Conservation (phyloP, 139 green algal genomes). For the Dunaliella primolecta region DNA sequence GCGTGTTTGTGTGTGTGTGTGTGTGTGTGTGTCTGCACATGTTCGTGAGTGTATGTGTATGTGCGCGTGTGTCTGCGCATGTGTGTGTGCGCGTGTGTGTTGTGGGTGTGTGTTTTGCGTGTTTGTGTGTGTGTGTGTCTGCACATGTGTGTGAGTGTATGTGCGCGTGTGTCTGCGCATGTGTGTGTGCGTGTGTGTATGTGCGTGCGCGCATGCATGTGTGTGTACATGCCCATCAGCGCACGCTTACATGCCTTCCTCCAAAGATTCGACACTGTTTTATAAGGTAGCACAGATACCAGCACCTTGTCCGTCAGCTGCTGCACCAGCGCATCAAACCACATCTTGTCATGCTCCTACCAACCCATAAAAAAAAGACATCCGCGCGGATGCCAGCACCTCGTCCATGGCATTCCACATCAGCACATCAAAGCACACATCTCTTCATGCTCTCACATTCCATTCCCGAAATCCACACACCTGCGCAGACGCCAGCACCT, state of each 20-base stretch:
- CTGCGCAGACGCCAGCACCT: conserved; percentile 41
- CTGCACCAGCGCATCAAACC: too few species aligned
- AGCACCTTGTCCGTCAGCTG: too few species aligned
- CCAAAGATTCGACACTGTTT: too few species aligned
- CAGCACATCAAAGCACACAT: too few species aligned
- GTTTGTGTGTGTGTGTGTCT: not conserved
- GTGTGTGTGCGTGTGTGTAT: not conserved
- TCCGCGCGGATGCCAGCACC: conserved; percentile 43
- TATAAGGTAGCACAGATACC: too few species aligned
- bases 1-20: not conserved
- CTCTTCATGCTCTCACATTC: too few species aligned
- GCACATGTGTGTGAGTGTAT: not conserved
- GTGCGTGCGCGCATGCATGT: not conserved
- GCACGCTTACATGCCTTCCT: too few species aligned
- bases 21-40: not conserved
- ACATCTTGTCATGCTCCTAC: too few species aligned
- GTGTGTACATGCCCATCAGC: not conserved
- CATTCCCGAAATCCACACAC: too few species aligned
- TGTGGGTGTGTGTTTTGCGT: not conserved
- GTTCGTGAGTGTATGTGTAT: not conserved
- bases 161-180: not conserved
- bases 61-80: too few species aligned
- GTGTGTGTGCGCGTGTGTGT: not conserved
- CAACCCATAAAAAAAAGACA: too few species aligned
- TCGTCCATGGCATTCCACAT: conserved; percentile 26